These are phyloP conservation scores for Puccinia horiana DNA, from an alignment of 1,284 basidiomycete species.

Conservation along the genomic window DNA sequence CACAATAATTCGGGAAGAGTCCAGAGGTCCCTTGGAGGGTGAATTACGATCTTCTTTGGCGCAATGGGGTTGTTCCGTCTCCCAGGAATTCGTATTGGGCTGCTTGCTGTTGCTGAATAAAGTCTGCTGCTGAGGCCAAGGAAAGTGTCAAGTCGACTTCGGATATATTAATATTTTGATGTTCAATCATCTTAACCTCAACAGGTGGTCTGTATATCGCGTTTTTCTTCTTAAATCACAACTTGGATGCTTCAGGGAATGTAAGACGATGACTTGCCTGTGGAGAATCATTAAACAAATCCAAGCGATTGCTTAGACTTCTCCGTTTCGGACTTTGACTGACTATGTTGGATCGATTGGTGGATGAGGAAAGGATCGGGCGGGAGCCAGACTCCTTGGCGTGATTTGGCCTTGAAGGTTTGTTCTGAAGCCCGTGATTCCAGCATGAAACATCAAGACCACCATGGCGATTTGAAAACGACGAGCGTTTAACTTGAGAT, in stretches of 20 bases:
- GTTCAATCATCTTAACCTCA: no score
- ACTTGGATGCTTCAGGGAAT: no score
- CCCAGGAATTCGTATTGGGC: not conserved
- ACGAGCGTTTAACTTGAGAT: not conserved
- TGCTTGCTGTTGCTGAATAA: not conserved
- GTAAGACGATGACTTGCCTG: not conserved
- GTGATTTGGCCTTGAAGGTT: not conserved
- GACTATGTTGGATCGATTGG: not conserved
- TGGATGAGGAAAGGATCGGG: conserved; percentile 3
- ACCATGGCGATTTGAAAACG: not conserved
- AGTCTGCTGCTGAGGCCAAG: not conserved
- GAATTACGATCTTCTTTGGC: not conserved
- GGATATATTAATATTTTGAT: not conserved
- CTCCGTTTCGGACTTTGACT: not conserved
- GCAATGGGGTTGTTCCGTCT: not conserved
- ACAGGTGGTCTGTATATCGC: not conserved
- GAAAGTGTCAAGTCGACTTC: not conserved
- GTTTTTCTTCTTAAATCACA: not conserved
- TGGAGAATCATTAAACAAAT: not conserved
- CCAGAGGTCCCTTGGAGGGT: not conserved
- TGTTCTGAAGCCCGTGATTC: not conserved
- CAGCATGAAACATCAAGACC: conserved; percentile 7
- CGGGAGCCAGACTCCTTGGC: conserved; percentile 3
- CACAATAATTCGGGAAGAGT: not conserved
- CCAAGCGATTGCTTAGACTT: not conserved